Percentiles rank a stretch among this genome's conserved stretches.
These are phyloP conservation scores for Teratosphaeria viscida DNA, from an alignment of 2,329 filamentous ascomycete species.

Conservation along the genomic window DNA sequence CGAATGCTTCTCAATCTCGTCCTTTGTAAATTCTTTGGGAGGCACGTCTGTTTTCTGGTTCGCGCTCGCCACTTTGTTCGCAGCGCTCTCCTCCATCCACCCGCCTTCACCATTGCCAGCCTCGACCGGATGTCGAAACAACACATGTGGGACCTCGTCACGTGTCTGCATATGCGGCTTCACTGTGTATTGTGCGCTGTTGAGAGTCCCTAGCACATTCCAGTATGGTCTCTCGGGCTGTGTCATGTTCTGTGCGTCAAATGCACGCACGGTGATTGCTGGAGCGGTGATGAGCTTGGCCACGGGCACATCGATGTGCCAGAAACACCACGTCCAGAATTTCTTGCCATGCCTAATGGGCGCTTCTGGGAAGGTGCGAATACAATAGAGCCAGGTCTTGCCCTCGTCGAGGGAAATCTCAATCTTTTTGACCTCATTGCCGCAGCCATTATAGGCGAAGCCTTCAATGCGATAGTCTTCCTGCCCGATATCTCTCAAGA, in stretches of 20 bases:
- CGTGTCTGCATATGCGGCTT: constrained; percentile 30
- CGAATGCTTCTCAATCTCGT: constrained; percentile 45
- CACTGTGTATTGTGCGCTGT: constrained; percentile 42
- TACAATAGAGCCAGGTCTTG: constrained; percentile 39
- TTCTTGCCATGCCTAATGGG: constrained; percentile 43
- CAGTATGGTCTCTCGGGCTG: constrained; percentile 38
- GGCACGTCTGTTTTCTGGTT: constrained; percentile 37
- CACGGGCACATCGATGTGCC: constrained; percentile 41
- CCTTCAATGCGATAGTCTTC: constrained; percentile 37
- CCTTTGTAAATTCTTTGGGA: constrained; percentile 41
- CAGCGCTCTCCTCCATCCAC: constrained; percentile 42
- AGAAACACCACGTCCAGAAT: constrained; percentile 46
- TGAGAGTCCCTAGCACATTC: constrained; percentile 48
- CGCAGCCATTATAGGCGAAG: constrained; percentile 42
- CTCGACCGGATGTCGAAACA: constrained; percentile 40
- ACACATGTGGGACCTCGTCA: constrained; percentile 25
- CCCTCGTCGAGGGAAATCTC: constrained; percentile 41
- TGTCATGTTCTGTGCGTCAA: constrained; percentile 42
- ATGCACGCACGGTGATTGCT: constrained; percentile 37
- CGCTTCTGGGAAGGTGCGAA: constrained; percentile 38
- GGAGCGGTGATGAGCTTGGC: constrained; percentile 33
- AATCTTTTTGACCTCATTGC: constrained; percentile 40
- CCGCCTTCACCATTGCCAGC: constrained; percentile 35
- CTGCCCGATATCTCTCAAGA: constrained; percentile 27
- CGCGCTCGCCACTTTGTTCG: constrained; percentile 35